Conservation (phyloP, 371 early-diverging fungal genomes). For the Funneliformis caledonium region DNA sequence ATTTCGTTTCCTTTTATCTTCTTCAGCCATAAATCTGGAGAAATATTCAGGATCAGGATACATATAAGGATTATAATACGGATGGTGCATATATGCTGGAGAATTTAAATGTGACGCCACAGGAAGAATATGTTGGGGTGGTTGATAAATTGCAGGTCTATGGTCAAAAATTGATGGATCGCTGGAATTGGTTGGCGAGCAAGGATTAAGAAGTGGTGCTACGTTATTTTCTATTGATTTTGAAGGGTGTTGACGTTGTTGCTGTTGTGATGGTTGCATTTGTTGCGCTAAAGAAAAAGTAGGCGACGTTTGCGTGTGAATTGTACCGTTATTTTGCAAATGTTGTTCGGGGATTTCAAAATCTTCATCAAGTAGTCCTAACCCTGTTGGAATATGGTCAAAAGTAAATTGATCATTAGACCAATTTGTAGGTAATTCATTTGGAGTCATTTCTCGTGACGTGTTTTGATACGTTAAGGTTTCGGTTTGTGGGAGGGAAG, state of each 20-base stretch:
- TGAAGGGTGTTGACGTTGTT: neutral
- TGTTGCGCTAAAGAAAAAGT: neutral
- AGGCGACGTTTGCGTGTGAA: neutral
- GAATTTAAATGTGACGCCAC: neutral
- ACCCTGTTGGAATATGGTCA: constrained; percentile 41
- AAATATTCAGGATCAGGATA: neutral
- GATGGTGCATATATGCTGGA: neutral
- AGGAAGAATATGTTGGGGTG: neutral
- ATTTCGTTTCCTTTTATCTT: constrained; percentile 91
- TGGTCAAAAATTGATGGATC: neutral
- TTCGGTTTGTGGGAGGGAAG: neutral
- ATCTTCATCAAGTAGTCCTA: neutral
- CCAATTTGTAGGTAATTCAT: constrained; percentile 50
- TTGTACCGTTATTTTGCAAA: neutral
- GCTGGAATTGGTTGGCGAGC: neutral
- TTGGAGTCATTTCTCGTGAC: constrained; percentile 41
- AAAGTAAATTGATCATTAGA: constrained; percentile 70
- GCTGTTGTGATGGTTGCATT: neutral
- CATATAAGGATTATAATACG: neutral
- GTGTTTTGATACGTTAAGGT: neutral
- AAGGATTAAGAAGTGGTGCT: neutral
- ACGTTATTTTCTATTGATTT: neutral
- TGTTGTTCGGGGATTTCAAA: neutral
- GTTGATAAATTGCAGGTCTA: neutral
- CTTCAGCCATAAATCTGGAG: constrained; percentile 50